Base-by-base conservation (phyloP, 345 rosid genomes). In the Brassica carinata region DNA sequence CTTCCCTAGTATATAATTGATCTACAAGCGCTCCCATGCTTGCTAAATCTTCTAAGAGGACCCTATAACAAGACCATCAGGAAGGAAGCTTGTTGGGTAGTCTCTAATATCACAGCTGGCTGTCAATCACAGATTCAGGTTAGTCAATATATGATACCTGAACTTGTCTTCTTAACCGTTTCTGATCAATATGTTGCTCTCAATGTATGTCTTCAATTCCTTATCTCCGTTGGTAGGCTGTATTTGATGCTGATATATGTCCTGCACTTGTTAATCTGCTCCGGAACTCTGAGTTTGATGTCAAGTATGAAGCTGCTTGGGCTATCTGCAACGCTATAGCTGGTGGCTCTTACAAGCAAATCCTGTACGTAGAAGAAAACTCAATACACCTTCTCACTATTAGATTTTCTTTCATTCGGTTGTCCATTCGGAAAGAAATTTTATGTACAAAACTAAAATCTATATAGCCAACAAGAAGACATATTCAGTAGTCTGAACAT, bases 281-380 rank as follows among this genome's bases (percentile, higher is more conserved):
- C 69, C 88, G 83, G 74, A 83, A 68, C 79, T 86, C 90, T 43
- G 92, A 88, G 71, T 74, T 83, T 30, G 89, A 83, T 76, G 81
- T 88, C 67, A 88, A 86, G 81, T 76, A 75, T 26, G 85, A 83
- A 72, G 83, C 83, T 78, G 83, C 83, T 69, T 83, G 85, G 85
- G 83, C 78, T 38, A 79, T 83, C 81, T 83, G 77, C 77, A 83
- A 83, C 33, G 78, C 83, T 61, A 84, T 86, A 27, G 87, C 85
- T 23, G 92, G 92, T 57, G 90, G 92, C 43, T 77, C 86, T 64
- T 84, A 82, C 82, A 86, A 81, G 33, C 92, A 88, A 74, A 87
- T 87, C 86, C 38, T 83, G 91, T 88, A 84, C 29, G 78, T 68
- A 14, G 51, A 55, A 59, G 4, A 10, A 30, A 45, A 27, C 68